phyloP scores from a whole-genome alignment of 2,329 filamentous ascomycete genomes.

The Penicillium nordicum region DNA sequence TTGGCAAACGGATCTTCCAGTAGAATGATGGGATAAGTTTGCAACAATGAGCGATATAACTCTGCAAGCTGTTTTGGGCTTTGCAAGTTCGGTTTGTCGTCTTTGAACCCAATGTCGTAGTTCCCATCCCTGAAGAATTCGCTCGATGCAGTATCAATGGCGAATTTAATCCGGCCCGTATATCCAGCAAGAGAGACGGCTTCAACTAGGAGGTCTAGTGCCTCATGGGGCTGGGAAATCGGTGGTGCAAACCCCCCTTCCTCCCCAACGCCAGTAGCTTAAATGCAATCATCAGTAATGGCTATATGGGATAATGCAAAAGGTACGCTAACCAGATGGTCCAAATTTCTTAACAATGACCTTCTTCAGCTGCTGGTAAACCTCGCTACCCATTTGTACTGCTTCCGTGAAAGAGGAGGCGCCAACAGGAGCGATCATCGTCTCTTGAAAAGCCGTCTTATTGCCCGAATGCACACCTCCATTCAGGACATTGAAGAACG shows the following conservation, averaged over 20 bases:
- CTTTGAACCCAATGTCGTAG: slow-evolving; percentile 43
- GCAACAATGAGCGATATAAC: slow-evolving; percentile 32
- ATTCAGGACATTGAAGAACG: slow-evolving; percentile 59
- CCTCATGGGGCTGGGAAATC: slow-evolving; percentile 34
- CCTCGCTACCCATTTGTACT: slow-evolving; percentile 33
- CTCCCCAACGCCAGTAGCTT: slow-evolving; percentile 33
- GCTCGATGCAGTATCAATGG: slow-evolving; percentile 42
- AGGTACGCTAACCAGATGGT: slow-evolving; percentile 15
- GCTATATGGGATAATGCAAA: not conserved
- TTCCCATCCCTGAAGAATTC: slow-evolving; percentile 36
- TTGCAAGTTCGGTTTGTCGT: slow-evolving; percentile 20
- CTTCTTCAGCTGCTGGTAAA: slow-evolving; percentile 32
- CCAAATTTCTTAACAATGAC: slow-evolving; percentile 33
- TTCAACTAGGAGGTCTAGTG: slow-evolving; percentile 31
- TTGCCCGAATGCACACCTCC: slow-evolving; percentile 44
- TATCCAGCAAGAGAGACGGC: slow-evolving; percentile 30
- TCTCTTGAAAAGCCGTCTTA: slow-evolving; percentile 51
- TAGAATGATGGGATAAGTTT: slow-evolving; percentile 39
- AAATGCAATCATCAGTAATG: not conserved
- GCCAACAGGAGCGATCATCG: slow-evolving; percentile 15
- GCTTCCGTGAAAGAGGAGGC: slow-evolving; percentile 9
- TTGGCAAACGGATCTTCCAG: slow-evolving; percentile 45
- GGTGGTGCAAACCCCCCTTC: slow-evolving; percentile 40
- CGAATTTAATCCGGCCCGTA: slow-evolving; percentile 37
- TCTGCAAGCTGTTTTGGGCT: slow-evolving; percentile 27